A percentile compares a stretch with the other conserved stretches of the same genome.
These are phyloP conservation scores for Hortaea sp. DNA, from an alignment of 2,329 filamentous ascomycete genomes.

Conservation along the genomic window DNA sequence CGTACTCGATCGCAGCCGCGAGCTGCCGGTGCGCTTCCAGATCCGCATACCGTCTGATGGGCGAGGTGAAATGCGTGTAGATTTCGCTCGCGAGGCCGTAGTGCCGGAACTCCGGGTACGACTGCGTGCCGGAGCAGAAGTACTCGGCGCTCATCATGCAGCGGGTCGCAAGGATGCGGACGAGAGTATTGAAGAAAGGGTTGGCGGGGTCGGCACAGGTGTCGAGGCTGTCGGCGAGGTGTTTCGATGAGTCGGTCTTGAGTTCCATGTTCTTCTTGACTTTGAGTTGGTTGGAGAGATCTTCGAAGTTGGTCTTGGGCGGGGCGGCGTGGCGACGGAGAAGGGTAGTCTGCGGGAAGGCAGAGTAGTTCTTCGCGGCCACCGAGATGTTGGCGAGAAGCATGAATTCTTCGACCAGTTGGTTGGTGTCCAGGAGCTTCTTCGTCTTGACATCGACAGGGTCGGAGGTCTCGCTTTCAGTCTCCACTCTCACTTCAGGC, in stretches of 20 bases:
- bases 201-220: constrained; percentile 67
- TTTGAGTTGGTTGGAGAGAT: constrained; percentile 80
- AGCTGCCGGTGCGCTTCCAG: constrained; percentile 88
- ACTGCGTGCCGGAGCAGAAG: constrained; percentile 87
- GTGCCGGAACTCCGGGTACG: constrained; percentile 89
- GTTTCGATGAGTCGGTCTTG: constrained; percentile 74
- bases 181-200: constrained; percentile 96
- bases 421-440: constrained; percentile 87
- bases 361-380: constrained; percentile 76
- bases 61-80: constrained; percentile 97
- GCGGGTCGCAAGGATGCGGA: constrained; percentile 92
- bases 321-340: constrained; percentile 85
- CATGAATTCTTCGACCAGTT: constrained; percentile 98
- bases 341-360: constrained; percentile 91
- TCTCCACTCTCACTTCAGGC: constrained; percentile 94
- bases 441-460: constrained; percentile 96
- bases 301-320: constrained; percentile 93
- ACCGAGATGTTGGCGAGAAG: constrained; percentile 94
- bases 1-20: constrained; percentile 89
- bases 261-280: constrained; percentile 76
- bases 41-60: constrained; percentile 96
- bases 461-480: constrained; percentile 90
- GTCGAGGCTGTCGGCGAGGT: constrained; percentile 89
- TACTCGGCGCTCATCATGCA: constrained; percentile 99
- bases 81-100: constrained; percentile 95